Evolutionary conservation across 163 green algal species (phyloP), one percentile per base, ranked within the genome.

Genomic region (Volvox carteri): DNA sequence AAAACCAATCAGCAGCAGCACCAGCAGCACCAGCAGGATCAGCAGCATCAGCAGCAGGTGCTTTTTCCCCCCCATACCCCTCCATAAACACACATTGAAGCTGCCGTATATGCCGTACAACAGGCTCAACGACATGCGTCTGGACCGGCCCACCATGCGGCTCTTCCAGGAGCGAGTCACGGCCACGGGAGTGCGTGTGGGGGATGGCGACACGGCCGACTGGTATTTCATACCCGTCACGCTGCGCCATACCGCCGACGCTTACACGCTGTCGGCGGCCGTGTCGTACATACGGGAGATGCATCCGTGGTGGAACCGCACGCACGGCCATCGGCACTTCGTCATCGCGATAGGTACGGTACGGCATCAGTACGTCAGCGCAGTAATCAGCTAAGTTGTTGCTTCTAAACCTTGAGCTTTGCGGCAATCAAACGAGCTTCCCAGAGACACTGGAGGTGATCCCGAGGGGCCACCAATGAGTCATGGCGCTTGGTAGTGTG

Each of bases 151-250:
- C 37, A 83, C 84, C 3, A 37, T 30, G 2, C 77, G 42, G 44
- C n/a, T 70, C 37, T 91, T 91, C 67, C 62, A 73, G 30, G 67
- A 91, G 52, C 79, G 79, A 21, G 41, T 91, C 1, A 79, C 46
- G 1, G 80, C 80, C 35, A 85, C 52, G 19, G 86, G 86, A 6
- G 75, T 23, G 0, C 75, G 58, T 14, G 65, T 73, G n/a, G 70
- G 52, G 4, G 78, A 91, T 46, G 87, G 80, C 18, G 87, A 86
- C 30, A 25, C 44, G 23, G 87, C 87, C 4, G 80, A 89, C 58
- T 91, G 85, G 52, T 91, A 74, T 52, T 85, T 86, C 58, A 72
- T 91, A 33, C 87, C 87, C 33, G 44, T 91, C 2, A 60, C 12
- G 5, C 46, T 87, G 46, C 78, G 86, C 11, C 23, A 33, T 19